Evolutionary conservation across 306 rosid genomes (phyloP).

Genomic region (Lotus japonicus): DNA sequence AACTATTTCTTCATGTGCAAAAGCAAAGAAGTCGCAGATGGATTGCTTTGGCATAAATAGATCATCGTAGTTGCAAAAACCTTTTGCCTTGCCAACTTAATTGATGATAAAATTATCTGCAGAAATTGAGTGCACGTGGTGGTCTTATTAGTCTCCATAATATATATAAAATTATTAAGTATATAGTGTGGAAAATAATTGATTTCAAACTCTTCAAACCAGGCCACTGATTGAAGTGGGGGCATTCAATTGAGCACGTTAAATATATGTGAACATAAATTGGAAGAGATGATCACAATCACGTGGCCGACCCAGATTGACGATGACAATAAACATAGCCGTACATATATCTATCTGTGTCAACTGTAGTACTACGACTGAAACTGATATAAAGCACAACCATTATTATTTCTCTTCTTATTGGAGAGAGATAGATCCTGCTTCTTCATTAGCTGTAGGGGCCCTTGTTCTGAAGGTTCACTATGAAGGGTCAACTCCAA

Average conservation of each 20-base stretch:
- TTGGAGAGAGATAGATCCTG: constrained; percentile 2
- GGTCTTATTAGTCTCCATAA: neutral
- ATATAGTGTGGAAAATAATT: no score
- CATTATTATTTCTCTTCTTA: neutral
- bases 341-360: neutral
- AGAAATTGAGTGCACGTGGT: constrained; percentile 1
- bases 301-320: constrained; percentile 13
- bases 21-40: neutral
- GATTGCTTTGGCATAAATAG: constrained; percentile 13
- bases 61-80: neutral
- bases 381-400: neutral
- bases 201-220: no score
- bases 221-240: no score
- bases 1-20: neutral
- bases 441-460: constrained; percentile 15
- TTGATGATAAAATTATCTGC: neutral
- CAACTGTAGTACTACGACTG: neutral
- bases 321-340: neutral
- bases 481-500: neutral
- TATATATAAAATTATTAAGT: neutral
- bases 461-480: neutral
- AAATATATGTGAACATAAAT: no score
- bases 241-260: no score
- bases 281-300: neutral
- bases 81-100: constrained; percentile 20